Percentiles rank a stretch among this genome's conserved stretches.
Evolutionary conservation across 768 basidiomycete species (phyloP).

Genomic region (Mycena latifolia): DNA sequence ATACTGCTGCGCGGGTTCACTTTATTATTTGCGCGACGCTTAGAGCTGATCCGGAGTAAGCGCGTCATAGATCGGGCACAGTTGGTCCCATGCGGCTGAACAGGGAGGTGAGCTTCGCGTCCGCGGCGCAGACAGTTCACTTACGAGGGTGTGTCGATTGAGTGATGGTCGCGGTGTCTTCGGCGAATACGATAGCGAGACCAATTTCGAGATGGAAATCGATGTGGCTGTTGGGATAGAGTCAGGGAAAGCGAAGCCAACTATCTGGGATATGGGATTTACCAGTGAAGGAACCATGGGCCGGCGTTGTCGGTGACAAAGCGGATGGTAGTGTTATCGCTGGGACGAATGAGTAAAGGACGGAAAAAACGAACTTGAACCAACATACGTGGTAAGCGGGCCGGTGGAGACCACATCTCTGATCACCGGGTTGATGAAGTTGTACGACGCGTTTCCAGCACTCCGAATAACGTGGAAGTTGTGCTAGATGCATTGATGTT

Average conservation of each 20-base stretch:
- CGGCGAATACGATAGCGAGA: constrained; percentile 38
- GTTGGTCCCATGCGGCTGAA: constrained; percentile 37
- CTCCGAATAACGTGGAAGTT: constrained; percentile 47
- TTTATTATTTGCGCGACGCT: no score
- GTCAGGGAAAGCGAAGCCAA: constrained; percentile 6
- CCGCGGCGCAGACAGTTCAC: neutral
- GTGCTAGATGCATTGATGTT: constrained; percentile 40
- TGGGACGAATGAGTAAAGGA: neutral
- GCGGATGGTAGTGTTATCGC: constrained; percentile 51
- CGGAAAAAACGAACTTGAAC: neutral
- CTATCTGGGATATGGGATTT: constrained; percentile 30
- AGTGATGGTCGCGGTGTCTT: constrained; percentile 21
- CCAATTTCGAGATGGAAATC: constrained; percentile 46
- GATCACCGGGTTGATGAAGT: constrained; percentile 57
- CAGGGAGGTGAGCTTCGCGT: neutral
- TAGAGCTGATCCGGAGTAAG: constrained; percentile 25
- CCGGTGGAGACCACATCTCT: constrained; percentile 30
- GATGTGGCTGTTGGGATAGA: constrained; percentile 37
- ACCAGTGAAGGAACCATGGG: constrained; percentile 27
- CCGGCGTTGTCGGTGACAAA: constrained; percentile 60
- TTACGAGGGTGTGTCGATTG: constrained; percentile 27
- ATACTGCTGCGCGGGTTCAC: no score
- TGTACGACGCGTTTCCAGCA: constrained; percentile 40
- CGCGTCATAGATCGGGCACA: constrained; percentile 43
- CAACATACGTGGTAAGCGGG: constrained; percentile 5